Percentiles rank a stretch among this genome's conserved stretches.
Conservation (phyloP, 768 basidiomycete genomes). For the Phylloporus sp. region DNA sequence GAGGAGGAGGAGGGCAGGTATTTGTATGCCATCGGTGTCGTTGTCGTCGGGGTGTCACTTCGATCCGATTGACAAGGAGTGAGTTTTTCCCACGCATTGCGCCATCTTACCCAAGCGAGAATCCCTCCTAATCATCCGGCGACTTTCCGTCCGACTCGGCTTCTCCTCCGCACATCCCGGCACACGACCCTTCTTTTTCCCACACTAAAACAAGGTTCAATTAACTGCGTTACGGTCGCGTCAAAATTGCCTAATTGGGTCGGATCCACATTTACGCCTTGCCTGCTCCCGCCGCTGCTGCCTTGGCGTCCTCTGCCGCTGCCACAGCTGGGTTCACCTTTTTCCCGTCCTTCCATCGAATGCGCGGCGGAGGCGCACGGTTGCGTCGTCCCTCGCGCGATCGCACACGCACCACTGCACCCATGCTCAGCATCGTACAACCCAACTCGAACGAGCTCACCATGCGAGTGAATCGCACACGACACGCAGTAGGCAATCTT, state of each 20-base stretch:
- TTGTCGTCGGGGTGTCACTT: conserved; percentile 15
- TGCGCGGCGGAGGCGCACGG: conserved; percentile 93
- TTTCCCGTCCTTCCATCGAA: conserved; percentile 94
- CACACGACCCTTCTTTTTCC: not conserved
- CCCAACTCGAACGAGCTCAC: conserved; percentile 39
- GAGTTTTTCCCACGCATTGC: too few species aligned
- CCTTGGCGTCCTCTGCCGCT: conserved; percentile 86
- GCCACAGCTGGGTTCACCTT: conserved; percentile 95
- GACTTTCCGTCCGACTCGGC: conserved; percentile 25
- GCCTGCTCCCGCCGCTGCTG: conserved; percentile 40
- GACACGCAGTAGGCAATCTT: conserved; percentile 99
- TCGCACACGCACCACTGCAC: conserved; percentile 90
- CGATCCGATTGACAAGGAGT: conserved; percentile 25
- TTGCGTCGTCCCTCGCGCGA: conserved; percentile 94
- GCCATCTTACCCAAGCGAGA: conserved; percentile 4
- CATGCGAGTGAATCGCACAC: conserved; percentile 98
- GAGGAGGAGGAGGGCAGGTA: not conserved
- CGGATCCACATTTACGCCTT: too few species aligned
- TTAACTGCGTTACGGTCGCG: too few species aligned
- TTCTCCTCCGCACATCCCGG: conserved; percentile 16
- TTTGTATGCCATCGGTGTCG: conserved; percentile 2
- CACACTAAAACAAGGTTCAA: too few species aligned
- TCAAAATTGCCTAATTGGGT: too few species aligned
- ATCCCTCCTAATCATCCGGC: conserved; percentile 19
- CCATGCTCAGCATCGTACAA: not conserved